Evolutionary conservation across 805 yeast genomes (phyloP), one percentile per base, ranked within the genome.

Genomic region (Kazachstania taianensis): DNA sequence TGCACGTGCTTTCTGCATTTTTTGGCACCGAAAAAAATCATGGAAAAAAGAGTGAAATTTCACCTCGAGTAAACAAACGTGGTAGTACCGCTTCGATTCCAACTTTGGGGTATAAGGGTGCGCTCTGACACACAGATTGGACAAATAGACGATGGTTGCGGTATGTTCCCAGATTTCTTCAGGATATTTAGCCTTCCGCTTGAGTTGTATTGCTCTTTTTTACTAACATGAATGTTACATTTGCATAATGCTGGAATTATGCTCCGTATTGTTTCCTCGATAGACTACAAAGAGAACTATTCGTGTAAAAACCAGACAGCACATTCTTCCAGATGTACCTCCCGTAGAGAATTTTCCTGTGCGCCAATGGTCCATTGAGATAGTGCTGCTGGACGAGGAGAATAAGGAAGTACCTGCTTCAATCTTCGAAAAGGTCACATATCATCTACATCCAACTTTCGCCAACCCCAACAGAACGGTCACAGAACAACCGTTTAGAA

Each of bases 381-480:
- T 92, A 31, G 62, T 73, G 29, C 61, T 89, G 54, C 70, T 92
- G 44, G 89, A 86, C 51, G 78, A 76, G 38, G 72, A 75, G 39
- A 96, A 94, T 22, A 72, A 78, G 39, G 89, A 80, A 48, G 67
- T 82, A 31, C 89, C 96, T n/a, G 96, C 97, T 2, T 75, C 69
- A 32, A 72, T 89, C 40, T 83, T 89, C 54, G 97, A 92, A 58
- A 83, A 81, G 60, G 96, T 86, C 35, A 85, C 94, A 7, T 89
- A 89, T 59, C 79, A 85, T 48, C 72, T 92, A 46, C 98, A 89
- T 66, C 97, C 96, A 30, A 92, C 97, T 7, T 89, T 89, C 61
- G 75, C 75, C 33, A 86, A 86, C 59, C 97, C 97, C 5, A 78
- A 74, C 43, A 73, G 96, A 57, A 68, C 81, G 10, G 56, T 85